Evolutionary conservation across 1,139 yeast species (phyloP), one percentile per base, ranked within the genome.

Genomic region (Kurtzmaniella natalensis): DNA sequence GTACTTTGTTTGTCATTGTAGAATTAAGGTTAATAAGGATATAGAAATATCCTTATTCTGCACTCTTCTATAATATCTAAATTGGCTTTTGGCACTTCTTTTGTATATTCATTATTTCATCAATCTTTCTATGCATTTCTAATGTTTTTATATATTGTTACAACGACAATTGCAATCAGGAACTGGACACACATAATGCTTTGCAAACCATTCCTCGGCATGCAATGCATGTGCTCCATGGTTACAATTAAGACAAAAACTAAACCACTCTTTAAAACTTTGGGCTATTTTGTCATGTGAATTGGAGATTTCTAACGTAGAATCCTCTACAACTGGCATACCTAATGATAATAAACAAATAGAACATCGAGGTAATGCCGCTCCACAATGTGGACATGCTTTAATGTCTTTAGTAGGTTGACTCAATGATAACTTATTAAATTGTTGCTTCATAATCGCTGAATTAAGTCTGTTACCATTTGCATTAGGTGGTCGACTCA

Each of bases 171-270:
- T 69, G 49, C 97, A 92, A 35, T 88, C 95, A 0, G 97, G 96
- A 2, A 89, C 95, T 0, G 98, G 96, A 52, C 98, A 92, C 2
- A 85, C 76, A 37, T 74, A 76, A 48, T 89, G 95, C 53, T 81
- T 81, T 14, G 81, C 73, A 52, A 92, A 92, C 97, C 97, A 92
- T 50, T 87, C 95, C 45, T 84, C 88, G 0, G 97, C 96, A 55
- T 92, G 97, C 11, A 82, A 87, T 0, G 95, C 89, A 60, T 92
- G 98, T 72, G 82, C 79, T 1, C 96, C 96, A 51, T 92, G 97
- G 52, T 83, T 86, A 54, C 97, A 92, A 18, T 81, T 77, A 43
- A 92, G 63, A 52, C 98, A 92, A 57, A 87, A 87, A 44, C 94
- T 85, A 45, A 92, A 88, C 95, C 95, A 80, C 43, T 79, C 78